phyloP scores from a whole-genome alignment of 768 basidiomycete genomes.

The Suillus subaureus region DNA sequence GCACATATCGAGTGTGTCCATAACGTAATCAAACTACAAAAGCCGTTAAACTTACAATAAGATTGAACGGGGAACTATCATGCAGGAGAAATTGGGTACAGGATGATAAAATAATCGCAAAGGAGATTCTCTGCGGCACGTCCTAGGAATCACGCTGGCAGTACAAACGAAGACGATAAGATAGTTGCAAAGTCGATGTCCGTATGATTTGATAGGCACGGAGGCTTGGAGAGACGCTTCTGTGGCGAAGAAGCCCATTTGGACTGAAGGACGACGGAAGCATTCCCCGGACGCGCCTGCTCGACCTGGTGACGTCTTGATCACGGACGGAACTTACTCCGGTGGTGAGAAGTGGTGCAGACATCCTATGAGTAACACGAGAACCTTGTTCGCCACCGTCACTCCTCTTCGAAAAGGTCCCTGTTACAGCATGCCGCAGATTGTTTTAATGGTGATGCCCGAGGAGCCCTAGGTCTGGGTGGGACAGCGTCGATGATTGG shows the following conservation, averaged over 20 bases:
- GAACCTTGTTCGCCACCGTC: background rate
- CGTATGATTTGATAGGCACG: background rate
- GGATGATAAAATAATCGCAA: too few relatives aligned
- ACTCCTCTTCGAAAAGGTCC: conserved; percentile 16
- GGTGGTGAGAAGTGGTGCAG: conserved; percentile 18
- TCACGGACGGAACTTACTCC: conserved; percentile 11
- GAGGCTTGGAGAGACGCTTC: background rate
- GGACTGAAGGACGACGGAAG: background rate
- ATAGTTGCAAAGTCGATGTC: background rate
- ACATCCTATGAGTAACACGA: conserved; percentile 5
- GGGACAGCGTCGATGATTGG: background rate
- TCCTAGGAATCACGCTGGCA: background rate
- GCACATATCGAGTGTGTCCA: background rate
- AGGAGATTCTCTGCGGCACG: background rate
- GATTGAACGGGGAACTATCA: background rate
- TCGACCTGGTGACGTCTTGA: background rate
- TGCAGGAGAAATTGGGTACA: background rate
- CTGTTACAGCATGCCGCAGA: conserved; percentile 10
- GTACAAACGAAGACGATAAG: background rate
- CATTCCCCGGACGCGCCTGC: conserved; percentile 7
- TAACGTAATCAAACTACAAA: background rate
- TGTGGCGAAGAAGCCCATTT: background rate
- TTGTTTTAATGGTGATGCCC: background rate
- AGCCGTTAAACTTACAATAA: background rate
- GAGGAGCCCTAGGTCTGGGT: conserved; percentile 12